Conservation (phyloP, 805 yeast species). For the Myxozyma mucilagina region DNA sequence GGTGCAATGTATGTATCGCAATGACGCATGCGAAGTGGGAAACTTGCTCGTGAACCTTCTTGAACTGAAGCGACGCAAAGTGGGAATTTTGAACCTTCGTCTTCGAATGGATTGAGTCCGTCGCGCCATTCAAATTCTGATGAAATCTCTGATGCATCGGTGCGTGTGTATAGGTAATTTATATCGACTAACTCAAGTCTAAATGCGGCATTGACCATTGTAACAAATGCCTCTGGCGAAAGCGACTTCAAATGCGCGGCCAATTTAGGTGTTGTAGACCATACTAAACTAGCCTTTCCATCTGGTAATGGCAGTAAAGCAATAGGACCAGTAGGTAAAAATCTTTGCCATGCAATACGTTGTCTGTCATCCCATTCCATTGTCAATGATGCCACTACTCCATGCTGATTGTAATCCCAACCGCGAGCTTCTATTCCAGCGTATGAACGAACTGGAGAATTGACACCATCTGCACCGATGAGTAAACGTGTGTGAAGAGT, state of each 20-base stretch:
- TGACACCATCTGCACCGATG: constrained; percentile 93
- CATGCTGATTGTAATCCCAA: constrained; percentile 85
- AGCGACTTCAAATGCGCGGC: constrained; percentile 62
- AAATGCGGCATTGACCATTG: constrained; percentile 81
- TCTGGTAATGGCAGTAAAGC: constrained; percentile 89
- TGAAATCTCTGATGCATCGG: constrained; percentile 47
- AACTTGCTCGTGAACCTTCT: constrained; percentile 72
- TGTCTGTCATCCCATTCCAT: constrained; percentile 71
- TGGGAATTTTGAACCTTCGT: constrained; percentile 63
- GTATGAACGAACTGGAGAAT: constrained; percentile 84
- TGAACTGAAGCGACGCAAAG: constrained; percentile 61
- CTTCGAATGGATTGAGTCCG: constrained; percentile 46
- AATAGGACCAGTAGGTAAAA: constrained; percentile 86
- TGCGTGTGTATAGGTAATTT: constrained; percentile 53
- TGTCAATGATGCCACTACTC: constrained; percentile 87
- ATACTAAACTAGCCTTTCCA: constrained; percentile 84
- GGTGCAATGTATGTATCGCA: constrained; percentile 86
- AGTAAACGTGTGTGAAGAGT: constrained; percentile 44
- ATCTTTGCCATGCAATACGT: constrained; percentile 88
- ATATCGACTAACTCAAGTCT: constrained; percentile 76
- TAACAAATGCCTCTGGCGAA: constrained; percentile 62
- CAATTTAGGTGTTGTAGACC: constrained; percentile 82
- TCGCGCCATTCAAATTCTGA: constrained; percentile 77
- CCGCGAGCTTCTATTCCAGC: constrained; percentile 85
- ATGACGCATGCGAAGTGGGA: constrained; percentile 85